These are phyloP conservation scores for Mortierella antarctica DNA, from an alignment of 192 early-diverging fungal species.

Conservation along the genomic window DNA sequence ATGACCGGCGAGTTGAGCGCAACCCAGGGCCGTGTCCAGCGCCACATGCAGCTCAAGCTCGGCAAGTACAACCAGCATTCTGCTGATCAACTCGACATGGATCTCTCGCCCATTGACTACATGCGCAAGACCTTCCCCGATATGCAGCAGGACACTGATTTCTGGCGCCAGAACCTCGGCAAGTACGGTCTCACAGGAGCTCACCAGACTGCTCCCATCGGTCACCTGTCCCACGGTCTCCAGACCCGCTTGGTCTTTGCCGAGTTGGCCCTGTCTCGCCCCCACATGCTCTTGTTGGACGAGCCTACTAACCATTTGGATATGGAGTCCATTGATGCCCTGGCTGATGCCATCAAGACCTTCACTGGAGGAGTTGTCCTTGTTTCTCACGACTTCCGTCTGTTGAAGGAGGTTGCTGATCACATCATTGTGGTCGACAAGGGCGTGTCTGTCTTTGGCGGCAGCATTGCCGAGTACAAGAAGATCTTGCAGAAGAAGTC, in stretches of 20 bases:
- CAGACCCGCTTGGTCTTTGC: slow-evolving; percentile 97
- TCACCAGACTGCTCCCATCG: slow-evolving; percentile 92
- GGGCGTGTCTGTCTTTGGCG: slow-evolving; percentile 78
- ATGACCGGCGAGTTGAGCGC: slow-evolving; percentile 92
- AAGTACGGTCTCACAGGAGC: slow-evolving; percentile 93
- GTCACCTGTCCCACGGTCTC: slow-evolving; percentile 93
- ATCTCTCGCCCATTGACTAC: slow-evolving; percentile 90
- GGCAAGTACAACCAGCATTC: slow-evolving; percentile 98
- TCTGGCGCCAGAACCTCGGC: slow-evolving; percentile 94
- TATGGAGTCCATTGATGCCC: slow-evolving; percentile 91
- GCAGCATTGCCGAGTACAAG: slow-evolving; percentile 93
- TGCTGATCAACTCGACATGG: slow-evolving; percentile 93
- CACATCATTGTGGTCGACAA: slow-evolving; percentile 94
- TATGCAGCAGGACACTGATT: slow-evolving; percentile 81
- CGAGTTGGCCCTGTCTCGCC: slow-evolving; percentile 86
- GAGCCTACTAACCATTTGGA: slow-evolving; percentile 99
- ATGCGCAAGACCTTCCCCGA: slow-evolving; percentile 88
- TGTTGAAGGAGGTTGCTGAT: slow-evolving; percentile 95
- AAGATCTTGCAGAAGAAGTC: slow-evolving; percentile 70
- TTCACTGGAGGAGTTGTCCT: slow-evolving; percentile 97
- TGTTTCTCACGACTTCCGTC: slow-evolving; percentile 98
- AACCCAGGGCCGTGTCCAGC: slow-evolving; percentile 85
- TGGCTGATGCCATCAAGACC: slow-evolving; percentile 95
- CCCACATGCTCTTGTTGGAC: slow-evolving; percentile 97
- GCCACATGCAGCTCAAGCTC: slow-evolving; percentile 94